Conservation (phyloP, 2,329 filamentous ascomycete species). For the Aphanocladium album region DNA sequence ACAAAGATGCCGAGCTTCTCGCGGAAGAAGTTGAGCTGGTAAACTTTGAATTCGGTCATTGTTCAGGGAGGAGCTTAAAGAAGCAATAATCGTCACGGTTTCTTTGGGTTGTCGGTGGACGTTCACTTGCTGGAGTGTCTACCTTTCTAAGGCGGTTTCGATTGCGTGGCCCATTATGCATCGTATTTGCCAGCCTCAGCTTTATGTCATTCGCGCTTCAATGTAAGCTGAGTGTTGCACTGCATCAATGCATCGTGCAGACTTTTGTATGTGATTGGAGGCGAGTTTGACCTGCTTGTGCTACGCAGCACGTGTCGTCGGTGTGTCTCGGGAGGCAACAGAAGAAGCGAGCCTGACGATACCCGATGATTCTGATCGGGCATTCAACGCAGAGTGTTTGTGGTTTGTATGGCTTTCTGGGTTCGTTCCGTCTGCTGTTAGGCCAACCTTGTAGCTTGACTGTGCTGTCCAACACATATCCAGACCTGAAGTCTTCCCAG, state of each 20-base stretch:
- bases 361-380: not conserved
- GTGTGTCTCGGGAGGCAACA: not conserved
- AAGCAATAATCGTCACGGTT: too few species aligned
- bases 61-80: too few species aligned
- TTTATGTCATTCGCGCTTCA: not conserved
- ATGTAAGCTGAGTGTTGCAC: not conserved
- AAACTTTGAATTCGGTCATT: not conserved
- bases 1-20: not conserved
- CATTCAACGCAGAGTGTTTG: too few species aligned
- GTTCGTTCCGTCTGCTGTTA: too few species aligned
- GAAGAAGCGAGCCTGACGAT: not conserved
- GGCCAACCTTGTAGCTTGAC: too few species aligned
- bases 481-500: too few species aligned
- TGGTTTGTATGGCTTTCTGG: too few species aligned
- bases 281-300: not conserved
- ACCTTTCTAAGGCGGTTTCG: too few species aligned
- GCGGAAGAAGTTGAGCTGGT: not conserved
- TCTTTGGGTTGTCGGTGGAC: too few species aligned
- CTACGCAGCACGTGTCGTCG: not conserved
- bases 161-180: not conserved
- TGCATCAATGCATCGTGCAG: not conserved
- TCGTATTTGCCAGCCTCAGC: not conserved
- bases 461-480: too few species aligned
- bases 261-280: not conserved
- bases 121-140: too few species aligned